These are phyloP conservation scores for Parafenestella ontariensis DNA, from an alignment of 2,329 filamentous ascomycete genomes.

Conservation along the genomic window DNA sequence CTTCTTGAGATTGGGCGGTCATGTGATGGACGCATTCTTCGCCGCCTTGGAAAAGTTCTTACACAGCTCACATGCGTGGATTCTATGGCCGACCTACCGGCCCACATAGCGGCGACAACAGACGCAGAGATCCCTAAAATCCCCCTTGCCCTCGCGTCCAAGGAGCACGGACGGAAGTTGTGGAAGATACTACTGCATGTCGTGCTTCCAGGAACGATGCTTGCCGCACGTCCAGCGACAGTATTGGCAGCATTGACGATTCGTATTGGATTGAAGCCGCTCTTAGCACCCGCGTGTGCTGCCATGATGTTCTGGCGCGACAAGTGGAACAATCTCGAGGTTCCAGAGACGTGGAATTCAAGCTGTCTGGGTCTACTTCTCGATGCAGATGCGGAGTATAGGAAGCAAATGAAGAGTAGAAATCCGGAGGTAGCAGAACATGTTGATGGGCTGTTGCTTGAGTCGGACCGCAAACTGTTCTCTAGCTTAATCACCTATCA, in stretches of 20 bases:
- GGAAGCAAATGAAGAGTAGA: conserved; percentile 7
- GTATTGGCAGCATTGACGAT: conserved; percentile 58
- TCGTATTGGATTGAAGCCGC: conserved; percentile 56
- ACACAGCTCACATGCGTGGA: conserved; percentile 56
- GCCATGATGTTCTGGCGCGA: conserved; percentile 53
- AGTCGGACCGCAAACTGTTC: conserved; percentile 53
- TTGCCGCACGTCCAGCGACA: conserved; percentile 54
- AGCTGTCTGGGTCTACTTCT: conserved; percentile 57
- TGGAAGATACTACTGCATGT: conserved; percentile 59
- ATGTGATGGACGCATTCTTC: conserved; percentile 58
- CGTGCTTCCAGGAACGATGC: conserved; percentile 58
- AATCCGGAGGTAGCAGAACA: conserved; percentile 17
- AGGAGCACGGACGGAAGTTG: conserved; percentile 50
- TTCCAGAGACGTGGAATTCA: conserved; percentile 60
- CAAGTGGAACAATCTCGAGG: conserved; percentile 57
- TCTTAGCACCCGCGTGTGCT: conserved; percentile 51
- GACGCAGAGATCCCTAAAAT: conserved; percentile 51
- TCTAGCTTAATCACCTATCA: conserved; percentile 56
- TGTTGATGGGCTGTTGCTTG: conserved; percentile 44
- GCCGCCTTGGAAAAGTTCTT: conserved; percentile 57
- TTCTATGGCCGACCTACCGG: conserved; percentile 52
- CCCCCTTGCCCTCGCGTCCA: conserved; percentile 52
- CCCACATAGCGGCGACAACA: conserved; percentile 48
- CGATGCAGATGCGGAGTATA: conserved; percentile 51
- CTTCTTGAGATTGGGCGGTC: conserved; percentile 61